Evolutionary conservation across 345 rosid species (phyloP).

Genomic region (Gossypium longicalyx): DNA sequence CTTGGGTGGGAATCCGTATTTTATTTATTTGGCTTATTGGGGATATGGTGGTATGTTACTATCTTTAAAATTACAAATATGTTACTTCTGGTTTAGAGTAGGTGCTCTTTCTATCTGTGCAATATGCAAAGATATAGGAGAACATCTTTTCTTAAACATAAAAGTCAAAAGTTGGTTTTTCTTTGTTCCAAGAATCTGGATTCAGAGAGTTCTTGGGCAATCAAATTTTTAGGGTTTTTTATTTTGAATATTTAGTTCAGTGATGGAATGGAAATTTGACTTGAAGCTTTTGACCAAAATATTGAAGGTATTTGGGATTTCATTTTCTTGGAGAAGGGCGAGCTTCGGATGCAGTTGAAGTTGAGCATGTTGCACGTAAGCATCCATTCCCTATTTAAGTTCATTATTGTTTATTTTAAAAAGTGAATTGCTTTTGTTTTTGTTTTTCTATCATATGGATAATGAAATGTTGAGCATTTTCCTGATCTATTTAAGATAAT

Average conservation of each 20-base stretch:
- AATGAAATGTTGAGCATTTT: background rate
- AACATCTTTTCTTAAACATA: constrained; percentile 8
- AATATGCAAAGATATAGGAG: constrained; percentile 5
- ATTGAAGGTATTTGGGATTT: constrained; percentile 75
- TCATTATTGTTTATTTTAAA: constrained; percentile 8
- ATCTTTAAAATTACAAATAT: background rate
- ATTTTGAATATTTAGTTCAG: constrained; percentile 2
- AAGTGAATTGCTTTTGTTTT: background rate
- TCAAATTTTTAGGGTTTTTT: background rate
- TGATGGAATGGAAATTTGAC: constrained; percentile 19
- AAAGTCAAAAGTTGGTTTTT: background rate
- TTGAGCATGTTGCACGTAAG: constrained; percentile 40
- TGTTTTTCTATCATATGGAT: background rate
- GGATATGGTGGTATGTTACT: constrained; percentile 70
- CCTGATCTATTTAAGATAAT: background rate
- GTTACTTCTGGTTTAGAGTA: constrained; percentile 7
- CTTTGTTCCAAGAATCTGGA: background rate
- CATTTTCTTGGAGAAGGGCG: constrained; percentile 48
- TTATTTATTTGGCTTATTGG: constrained; percentile 72
- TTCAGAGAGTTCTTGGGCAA: background rate
- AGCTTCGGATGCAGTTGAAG: constrained; percentile 29
- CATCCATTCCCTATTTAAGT: constrained; percentile 12
- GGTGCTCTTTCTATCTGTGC: background rate
- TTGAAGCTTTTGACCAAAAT: constrained; percentile 21
- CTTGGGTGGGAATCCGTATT: constrained; percentile 92